Base-by-base conservation (phyloP, 768 basidiomycete genomes). In the Boletus pseudopeckii region DNA sequence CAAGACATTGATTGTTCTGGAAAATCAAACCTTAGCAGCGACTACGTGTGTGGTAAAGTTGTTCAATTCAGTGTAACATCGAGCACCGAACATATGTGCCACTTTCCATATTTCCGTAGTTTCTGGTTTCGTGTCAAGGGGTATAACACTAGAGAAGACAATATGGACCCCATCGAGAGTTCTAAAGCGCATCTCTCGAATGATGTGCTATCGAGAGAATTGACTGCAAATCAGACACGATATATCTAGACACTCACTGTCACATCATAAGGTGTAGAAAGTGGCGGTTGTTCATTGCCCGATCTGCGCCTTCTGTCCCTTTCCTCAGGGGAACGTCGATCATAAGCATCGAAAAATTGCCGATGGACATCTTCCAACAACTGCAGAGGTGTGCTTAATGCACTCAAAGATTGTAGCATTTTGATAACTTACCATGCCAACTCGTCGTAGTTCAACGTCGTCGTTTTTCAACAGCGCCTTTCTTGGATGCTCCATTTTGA, bases 111-210 rank as follows among this genome's bases (percentile, higher is more conserved):
- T 83, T 62, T 93, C 92, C 47, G 81, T 90, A 45, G 77, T 76
- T 68, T 93, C 86, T 36, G 92, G 88, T 52, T 74, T 77, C 4
- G 84, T 85, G 62, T 92, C 88, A n/a, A 95, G 80, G 5, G 96
- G 94, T 52, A 98, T 94, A 38, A 99, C 84, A 52, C 94, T 92
- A 1, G 96, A 98, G 72, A 99, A 98, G 34, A 96, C 77, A 32
- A 99, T 80, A 64, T 89, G 83, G 28, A 86, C 79, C 28, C 88
- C 90, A 34, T 79, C 77, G n/a, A 98, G 78, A 0, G 91, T 87
- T 60, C 83, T 80, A 22, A 76, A 66, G 49, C 96, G 87, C 70
- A 96, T 78, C 50, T 77, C 75, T 14, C 92, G 91, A 48, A 98
- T 95, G 58, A 99, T 97, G 48, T 70, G 72, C 95, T 98, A 62